A percentile compares a stretch with the other conserved stretches of the same genome.
Conservation (phyloP, 169 alveolate genomes). For the Condylostoma magnum region DNA sequence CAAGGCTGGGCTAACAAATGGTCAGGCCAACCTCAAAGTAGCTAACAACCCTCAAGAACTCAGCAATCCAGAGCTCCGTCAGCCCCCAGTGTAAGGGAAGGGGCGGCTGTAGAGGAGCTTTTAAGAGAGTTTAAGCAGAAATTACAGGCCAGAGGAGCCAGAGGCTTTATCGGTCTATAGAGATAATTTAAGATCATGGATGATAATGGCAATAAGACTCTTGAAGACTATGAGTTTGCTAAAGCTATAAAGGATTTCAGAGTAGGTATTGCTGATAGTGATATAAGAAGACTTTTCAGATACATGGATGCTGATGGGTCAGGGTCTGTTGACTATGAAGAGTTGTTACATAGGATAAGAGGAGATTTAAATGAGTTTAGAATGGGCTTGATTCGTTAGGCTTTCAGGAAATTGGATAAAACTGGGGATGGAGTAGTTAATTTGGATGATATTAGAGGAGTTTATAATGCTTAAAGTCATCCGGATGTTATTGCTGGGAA, state of each 20-base stretch:
- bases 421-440: slow-evolving; percentile 52
- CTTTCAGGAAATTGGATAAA: slow-evolving; percentile 58
- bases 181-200: slow-evolving; percentile 70
- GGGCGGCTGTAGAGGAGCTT: slow-evolving; percentile 34
- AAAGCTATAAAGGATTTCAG: slow-evolving; percentile 62
- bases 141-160: slow-evolving; percentile 67
- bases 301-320: slow-evolving; percentile 45
- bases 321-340: slow-evolving; percentile 60
- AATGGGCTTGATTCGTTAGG: slow-evolving; percentile 36
- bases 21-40: no score
- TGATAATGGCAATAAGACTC: slow-evolving; percentile 52
- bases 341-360: slow-evolving; percentile 45
- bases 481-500: slow-evolving; percentile 73
- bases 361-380: slow-evolving; percentile 57
- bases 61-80: no score
- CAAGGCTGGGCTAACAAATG: slow-evolving; percentile 40
- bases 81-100: no score
- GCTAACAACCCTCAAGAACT: no score
- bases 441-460: slow-evolving; percentile 50
- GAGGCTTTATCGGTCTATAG: slow-evolving; percentile 69
- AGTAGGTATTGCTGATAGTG: slow-evolving; percentile 44
- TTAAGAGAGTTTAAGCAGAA: slow-evolving; percentile 45
- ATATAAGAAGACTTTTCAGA: slow-evolving; percentile 41
- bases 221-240: slow-evolving; percentile 57
- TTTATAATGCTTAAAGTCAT: slow-evolving; percentile 62